A percentile compares a stretch with the other conserved stretches of the same genome.
Evolutionary conservation across 495 filamentous ascomycete species (phyloP).

Genomic region (Aspergillus baeticus): DNA sequence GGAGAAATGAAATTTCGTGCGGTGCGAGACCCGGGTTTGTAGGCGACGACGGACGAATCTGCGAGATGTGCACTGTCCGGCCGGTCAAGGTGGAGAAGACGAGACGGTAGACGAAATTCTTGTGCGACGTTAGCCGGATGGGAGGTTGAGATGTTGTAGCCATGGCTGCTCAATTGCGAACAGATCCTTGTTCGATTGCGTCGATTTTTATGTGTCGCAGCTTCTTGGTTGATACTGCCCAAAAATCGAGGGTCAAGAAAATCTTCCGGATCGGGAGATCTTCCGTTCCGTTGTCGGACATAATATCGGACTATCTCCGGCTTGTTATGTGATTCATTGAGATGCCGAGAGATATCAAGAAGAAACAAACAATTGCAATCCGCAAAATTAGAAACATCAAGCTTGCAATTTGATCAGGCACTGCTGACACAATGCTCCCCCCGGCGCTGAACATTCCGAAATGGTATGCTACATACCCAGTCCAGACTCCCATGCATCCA

Average conservation of each 20-base stretch:
- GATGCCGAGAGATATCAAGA: not conserved
- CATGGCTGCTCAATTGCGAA: conserved; percentile 29
- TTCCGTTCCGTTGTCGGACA: conserved; percentile 9
- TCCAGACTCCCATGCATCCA: not conserved
- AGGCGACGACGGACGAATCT: conserved; percentile 83
- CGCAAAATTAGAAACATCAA: not conserved
- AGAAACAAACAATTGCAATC: not conserved
- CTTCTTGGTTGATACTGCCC: not conserved
- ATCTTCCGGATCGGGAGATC: conserved; percentile 19
- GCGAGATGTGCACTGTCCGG: conserved; percentile 82
- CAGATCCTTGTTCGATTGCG: conserved; percentile 11
- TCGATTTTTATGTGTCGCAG: conserved; percentile 14
- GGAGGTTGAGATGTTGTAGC: conserved; percentile 46
- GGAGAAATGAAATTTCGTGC: conserved; percentile 93
- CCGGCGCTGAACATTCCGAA: conserved; percentile 73
- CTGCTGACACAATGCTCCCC: conserved; percentile 30
- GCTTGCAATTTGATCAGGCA: not conserved
- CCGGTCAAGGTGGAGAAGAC: conserved; percentile 91
- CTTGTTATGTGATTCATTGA: not conserved
- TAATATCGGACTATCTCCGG: conserved; percentile 20
- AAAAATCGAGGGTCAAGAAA: conserved; percentile 33
- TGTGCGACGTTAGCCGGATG: conserved; percentile 76
- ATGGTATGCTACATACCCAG: conserved; percentile 55
- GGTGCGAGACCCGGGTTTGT: conserved; percentile 84
- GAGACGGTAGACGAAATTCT: conserved; percentile 77